Conservation (phyloP, 2,329 filamentous ascomycete species). For the Phialemoniopsis sp. region DNA sequence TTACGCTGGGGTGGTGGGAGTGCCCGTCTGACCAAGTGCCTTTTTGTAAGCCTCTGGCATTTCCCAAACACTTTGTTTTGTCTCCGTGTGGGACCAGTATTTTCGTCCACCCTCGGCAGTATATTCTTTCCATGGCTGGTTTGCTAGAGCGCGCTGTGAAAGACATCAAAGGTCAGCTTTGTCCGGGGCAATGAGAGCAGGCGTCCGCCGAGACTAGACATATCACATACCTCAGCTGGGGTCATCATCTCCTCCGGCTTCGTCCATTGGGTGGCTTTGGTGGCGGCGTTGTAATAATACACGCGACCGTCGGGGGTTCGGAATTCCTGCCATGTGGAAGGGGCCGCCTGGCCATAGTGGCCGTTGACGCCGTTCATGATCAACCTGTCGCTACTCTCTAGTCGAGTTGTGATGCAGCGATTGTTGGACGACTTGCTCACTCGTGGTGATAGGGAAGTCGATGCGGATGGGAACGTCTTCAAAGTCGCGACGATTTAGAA, state of each 20-base stretch:
- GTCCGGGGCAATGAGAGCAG: slow-evolving; percentile 8
- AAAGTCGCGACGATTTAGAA: too few species aligned
- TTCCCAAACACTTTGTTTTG: slow-evolving; percentile 90
- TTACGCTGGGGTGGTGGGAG: slow-evolving; percentile 39
- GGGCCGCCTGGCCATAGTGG: slow-evolving; percentile 43
- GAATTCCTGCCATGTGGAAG: slow-evolving; percentile 68
- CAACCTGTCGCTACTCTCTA: too few species aligned
- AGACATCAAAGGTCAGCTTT: slow-evolving; percentile 11
- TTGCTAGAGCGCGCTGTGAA: slow-evolving; percentile 68
- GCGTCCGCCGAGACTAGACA: background rate
- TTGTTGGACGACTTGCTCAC: too few species aligned
- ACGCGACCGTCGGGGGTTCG: slow-evolving; percentile 75
- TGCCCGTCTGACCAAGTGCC: slow-evolving; percentile 58
- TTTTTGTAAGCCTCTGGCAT: slow-evolving; percentile 81
- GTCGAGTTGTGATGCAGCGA: too few species aligned
- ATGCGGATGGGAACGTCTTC: too few species aligned
- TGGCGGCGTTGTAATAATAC: slow-evolving; percentile 88
- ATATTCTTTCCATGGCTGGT: slow-evolving; percentile 91
- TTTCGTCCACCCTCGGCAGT: slow-evolving; percentile 80
- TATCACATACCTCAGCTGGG: slow-evolving; percentile 63
- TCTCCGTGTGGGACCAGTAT: slow-evolving; percentile 94
- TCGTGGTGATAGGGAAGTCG: too few species aligned
- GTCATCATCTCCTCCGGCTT: slow-evolving; percentile 90
- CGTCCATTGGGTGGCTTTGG: slow-evolving; percentile 88
- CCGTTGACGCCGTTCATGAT: slow-evolving; percentile 55